Conservation (phyloP, 202 grass and related monocot species). For the Panicum hallii region DNA sequence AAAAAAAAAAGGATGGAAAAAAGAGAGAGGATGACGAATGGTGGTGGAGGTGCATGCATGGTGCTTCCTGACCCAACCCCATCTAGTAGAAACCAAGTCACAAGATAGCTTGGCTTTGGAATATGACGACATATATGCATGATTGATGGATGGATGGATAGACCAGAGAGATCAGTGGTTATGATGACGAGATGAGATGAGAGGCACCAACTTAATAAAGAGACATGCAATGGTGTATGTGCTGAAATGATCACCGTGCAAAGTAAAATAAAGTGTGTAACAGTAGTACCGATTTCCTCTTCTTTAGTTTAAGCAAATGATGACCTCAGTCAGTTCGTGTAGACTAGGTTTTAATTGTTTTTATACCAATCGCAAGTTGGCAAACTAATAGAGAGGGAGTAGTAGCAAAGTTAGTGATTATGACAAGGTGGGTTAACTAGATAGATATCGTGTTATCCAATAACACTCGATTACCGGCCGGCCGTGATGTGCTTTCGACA, state of each 20-base stretch:
- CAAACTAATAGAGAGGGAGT: not conserved
- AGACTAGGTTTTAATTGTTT: not conserved
- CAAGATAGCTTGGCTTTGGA: conserved; percentile 35
- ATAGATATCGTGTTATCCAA: conserved; percentile 32
- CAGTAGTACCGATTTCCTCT: not conserved
- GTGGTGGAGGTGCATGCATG: conserved; percentile 28
- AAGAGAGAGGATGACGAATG: conserved; percentile 40
- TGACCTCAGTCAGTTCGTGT: not conserved
- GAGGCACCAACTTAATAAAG: not conserved
- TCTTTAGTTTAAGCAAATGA: not conserved
- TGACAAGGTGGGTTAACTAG: conserved; percentile 2
- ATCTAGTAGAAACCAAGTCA: not conserved
- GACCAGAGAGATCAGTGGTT: not conserved
- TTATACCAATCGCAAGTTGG: not conserved
- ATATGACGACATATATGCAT: conserved; percentile 43
- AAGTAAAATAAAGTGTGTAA: not conserved
- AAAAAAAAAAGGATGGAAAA: not conserved
- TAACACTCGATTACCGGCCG: conserved; percentile 30
- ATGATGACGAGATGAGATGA: not conserved
- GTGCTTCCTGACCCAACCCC: conserved; percentile 47
- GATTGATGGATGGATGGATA: conserved; percentile 16
- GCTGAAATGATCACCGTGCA: not conserved
- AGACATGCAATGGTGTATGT: not conserved
- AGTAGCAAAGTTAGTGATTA: not conserved
- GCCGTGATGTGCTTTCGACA: conserved; percentile 29